Evolutionary conservation across 352 stramenopile genomes (phyloP), one percentile per base, ranked within the genome.

Genomic region (Phytophthora sojae): DNA sequence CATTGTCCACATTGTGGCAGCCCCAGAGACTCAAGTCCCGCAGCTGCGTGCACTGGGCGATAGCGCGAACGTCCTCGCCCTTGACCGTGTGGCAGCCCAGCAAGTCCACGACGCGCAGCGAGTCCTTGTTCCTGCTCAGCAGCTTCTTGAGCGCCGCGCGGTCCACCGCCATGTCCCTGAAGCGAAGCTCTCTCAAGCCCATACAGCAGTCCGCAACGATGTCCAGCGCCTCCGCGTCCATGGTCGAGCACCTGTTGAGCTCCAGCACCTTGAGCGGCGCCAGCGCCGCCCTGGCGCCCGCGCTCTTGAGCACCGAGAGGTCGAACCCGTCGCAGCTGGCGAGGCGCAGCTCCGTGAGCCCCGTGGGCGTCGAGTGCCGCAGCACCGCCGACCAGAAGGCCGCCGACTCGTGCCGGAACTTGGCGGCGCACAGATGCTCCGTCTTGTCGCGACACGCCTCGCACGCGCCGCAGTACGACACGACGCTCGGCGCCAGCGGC

Each of bases 1-100:
- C 52, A 76, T 94, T 94, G 64, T 91, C 86, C 29, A 95, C 83
- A 61, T 89, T 93, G 67, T 94, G 84, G 60, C 89, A 96, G 26
- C 88, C 88, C 64, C 83, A 88, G 11, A 96, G 65, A 64, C 77
- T 92, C 29, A 96, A 71, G 19, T 92, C 76, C 26, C 67, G 69
- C 19, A 96, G 78, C 9, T 85, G 53, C 6, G 57, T 42, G 47
- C 83, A 92, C 60, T 75, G 57, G 1, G 57, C 61, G 35, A 96
- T 76, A 2, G 26, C 60, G 15, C 82, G 71, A 30, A 94, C 76
- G 42, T 91, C 84, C 25, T 76, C 69, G 15, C 81, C 80, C 0
- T 60, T 83, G 7, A 96, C 45, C 25, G 83, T 93, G 67, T 96
- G 89, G 57, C 89, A 96, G 14, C 89, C 89, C 29, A 90, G 73